These are phyloP conservation scores for Quercus variabilis DNA, from an alignment of 306 rosid genomes.

Conservation along the genomic window DNA sequence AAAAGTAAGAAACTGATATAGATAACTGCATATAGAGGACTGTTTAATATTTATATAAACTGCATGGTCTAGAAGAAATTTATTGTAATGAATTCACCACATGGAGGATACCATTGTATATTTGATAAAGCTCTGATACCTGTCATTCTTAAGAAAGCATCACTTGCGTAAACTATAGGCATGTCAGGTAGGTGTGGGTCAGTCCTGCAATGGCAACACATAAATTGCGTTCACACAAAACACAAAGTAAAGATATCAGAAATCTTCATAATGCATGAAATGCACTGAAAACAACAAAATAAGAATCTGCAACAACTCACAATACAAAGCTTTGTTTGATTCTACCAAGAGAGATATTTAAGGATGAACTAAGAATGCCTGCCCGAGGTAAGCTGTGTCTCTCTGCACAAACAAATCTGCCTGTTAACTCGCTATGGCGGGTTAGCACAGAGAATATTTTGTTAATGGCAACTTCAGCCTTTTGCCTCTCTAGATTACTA, in stretches of 20 bases:
- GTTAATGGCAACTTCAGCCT: constrained; percentile 54
- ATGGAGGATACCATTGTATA: neutral
- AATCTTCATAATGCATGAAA: constrained; percentile 20
- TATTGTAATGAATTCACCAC: neutral
- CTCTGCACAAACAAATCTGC: constrained; percentile 73
- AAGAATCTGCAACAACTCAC: constrained; percentile 85
- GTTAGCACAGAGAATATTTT: constrained; percentile 75
- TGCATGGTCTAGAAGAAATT: neutral
- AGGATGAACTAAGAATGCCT: constrained; percentile 77
- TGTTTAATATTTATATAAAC: neutral
- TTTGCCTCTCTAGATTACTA: constrained; percentile 65
- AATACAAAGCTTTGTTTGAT: constrained; percentile 99
- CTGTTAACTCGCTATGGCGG: constrained; percentile 62
- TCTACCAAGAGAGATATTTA: constrained; percentile 96
- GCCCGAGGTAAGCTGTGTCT: constrained; percentile 61
- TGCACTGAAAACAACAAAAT: constrained; percentile 32
- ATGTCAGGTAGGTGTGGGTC: constrained; percentile 71
- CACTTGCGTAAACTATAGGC: constrained; percentile 94
- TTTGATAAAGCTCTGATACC: constrained; percentile 41
- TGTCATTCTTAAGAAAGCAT: constrained; percentile 83
- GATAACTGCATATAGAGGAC: neutral
- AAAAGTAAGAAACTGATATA: constrained; percentile 15
- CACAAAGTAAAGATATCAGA: constrained; percentile 31
- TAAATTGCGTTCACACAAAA: constrained; percentile 11
- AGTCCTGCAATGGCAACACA: constrained; percentile 63